These are phyloP conservation scores for Claviceps sp. DNA, from an alignment of 2,329 filamentous ascomycete genomes.

Conservation along the genomic window DNA sequence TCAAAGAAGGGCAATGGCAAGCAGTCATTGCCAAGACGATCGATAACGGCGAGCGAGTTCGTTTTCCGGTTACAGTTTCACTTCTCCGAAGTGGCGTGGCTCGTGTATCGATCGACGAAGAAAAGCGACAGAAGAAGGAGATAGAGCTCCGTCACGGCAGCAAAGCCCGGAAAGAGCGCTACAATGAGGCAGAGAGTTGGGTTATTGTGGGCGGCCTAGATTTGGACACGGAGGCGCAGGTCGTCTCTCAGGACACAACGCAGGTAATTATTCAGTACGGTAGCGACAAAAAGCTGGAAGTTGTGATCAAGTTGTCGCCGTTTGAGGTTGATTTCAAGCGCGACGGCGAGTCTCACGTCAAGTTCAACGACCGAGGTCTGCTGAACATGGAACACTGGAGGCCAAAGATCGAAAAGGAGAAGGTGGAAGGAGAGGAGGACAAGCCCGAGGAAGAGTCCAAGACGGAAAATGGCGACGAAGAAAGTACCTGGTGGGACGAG, in stretches of 20 bases:
- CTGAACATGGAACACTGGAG: conserved; percentile 96
- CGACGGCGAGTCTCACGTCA: conserved; percentile 69
- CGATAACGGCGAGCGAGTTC: conserved; percentile 51
- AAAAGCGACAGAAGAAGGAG: conserved; percentile 75
- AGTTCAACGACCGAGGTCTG: conserved; percentile 78
- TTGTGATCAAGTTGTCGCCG: conserved; percentile 68
- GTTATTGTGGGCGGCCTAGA: conserved; percentile 70
- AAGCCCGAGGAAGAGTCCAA: conserved; percentile 31
- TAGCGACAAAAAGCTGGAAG: conserved; percentile 61
- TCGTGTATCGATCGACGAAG: conserved; percentile 81
- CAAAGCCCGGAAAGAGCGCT: conserved; percentile 76
- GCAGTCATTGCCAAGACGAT: conserved; percentile 74
- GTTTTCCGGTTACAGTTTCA: conserved; percentile 70
- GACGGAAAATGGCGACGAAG: conserved; percentile 46
- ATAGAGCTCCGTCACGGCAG: conserved; percentile 81
- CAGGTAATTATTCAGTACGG: conserved; percentile 72
- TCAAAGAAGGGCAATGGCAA: conserved; percentile 68
- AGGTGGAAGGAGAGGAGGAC: conserved; percentile 41
- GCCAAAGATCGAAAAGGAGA: conserved; percentile 66
- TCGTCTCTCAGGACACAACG: conserved; percentile 50
- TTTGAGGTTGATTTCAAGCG: conserved; percentile 80
- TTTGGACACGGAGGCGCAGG: conserved; percentile 55
- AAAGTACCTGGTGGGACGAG: conserved; percentile 97
- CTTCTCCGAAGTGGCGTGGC: conserved; percentile 85
- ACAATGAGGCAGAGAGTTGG: conserved; percentile 84